A percentile compares a stretch with the other conserved stretches of the same genome.
These are phyloP conservation scores for Aspergillus terreus DNA, from an alignment of 2,329 filamentous ascomycete species.

Conservation along the genomic window DNA sequence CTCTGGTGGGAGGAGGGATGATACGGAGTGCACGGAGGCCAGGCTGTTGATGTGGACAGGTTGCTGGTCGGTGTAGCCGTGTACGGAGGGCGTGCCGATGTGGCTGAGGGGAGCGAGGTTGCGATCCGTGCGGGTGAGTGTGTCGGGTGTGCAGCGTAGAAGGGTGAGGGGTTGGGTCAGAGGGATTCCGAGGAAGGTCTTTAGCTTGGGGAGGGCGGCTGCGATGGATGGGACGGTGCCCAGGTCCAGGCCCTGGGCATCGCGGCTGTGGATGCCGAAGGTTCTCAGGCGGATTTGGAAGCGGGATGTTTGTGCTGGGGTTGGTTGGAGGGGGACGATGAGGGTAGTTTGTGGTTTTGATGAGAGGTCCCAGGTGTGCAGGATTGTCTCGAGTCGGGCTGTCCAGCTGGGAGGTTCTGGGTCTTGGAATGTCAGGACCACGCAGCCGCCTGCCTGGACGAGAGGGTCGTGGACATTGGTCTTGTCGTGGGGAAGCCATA, in stretches of 20 bases:
- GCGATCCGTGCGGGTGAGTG: slow-evolving; percentile 13
- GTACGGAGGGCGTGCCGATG: slow-evolving; percentile 18
- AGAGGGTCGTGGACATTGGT: slow-evolving; percentile 8
- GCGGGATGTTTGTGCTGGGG: not conserved
- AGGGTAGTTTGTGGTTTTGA: not conserved
- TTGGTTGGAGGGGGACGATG: not conserved
- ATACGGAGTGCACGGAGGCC: slow-evolving; percentile 18
- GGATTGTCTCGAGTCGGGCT: not conserved
- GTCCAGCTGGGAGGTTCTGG: not conserved
- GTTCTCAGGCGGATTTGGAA: not conserved
- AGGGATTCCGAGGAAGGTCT: slow-evolving; percentile 1
- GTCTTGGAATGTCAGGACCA: slow-evolving; percentile 1
- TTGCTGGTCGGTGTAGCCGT: slow-evolving; percentile 22
- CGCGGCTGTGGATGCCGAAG: slow-evolving; percentile 1
- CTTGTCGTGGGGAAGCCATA: slow-evolving; percentile 15
- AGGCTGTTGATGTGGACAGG: slow-evolving; percentile 20
- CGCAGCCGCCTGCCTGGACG: slow-evolving; percentile 15
- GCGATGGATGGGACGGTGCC: not conserved
- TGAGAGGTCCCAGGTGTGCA: not conserved
- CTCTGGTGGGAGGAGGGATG: slow-evolving; percentile 15
- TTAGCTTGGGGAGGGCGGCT: not conserved
- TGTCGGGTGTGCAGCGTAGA: slow-evolving; percentile 14
- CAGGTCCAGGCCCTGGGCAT: not conserved
- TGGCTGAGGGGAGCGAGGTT: slow-evolving; percentile 19
- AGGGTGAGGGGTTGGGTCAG: not conserved